Conservation (phyloP, 1,139 yeast species). For the Diutina rugosa region DNA sequence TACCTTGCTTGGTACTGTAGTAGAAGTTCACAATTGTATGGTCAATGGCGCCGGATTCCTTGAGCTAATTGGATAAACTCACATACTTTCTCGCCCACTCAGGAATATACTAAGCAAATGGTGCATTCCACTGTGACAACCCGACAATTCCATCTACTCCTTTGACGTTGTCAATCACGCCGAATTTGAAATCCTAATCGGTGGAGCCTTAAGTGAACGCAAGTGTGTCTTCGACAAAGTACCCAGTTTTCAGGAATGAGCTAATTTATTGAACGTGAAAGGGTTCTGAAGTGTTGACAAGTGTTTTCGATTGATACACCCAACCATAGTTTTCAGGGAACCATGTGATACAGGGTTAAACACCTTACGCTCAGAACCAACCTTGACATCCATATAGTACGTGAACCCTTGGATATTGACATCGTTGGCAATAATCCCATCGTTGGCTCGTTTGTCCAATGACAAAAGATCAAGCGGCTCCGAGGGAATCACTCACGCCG, state of each 20-base stretch:
- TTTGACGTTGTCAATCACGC: neutral
- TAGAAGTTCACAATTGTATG: neutral
- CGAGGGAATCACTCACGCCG: neutral
- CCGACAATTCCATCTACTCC: neutral
- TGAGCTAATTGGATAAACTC: neutral
- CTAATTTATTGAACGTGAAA: too few relatives aligned
- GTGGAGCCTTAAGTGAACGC: neutral
- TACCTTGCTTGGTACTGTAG: neutral
- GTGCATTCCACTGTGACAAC: neutral
- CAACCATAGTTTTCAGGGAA: neutral
- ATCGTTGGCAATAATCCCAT: neutral
- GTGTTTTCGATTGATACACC: neutral
- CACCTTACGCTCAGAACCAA: neutral
- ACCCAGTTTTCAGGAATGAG: neutral
- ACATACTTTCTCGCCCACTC: neutral
- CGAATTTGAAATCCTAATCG: neutral
- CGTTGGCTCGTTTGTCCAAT: neutral
- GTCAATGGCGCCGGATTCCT: neutral
- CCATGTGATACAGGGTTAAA: neutral
- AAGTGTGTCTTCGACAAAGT: neutral
- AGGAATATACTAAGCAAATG: neutral
- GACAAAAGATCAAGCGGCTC: neutral
- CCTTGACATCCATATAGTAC: neutral
- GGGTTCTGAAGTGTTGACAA: neutral
- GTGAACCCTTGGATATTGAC: neutral